phyloP scores from a whole-genome alignment of 495 filamentous ascomycete genomes.

The Saxophila tyrrhenica region DNA sequence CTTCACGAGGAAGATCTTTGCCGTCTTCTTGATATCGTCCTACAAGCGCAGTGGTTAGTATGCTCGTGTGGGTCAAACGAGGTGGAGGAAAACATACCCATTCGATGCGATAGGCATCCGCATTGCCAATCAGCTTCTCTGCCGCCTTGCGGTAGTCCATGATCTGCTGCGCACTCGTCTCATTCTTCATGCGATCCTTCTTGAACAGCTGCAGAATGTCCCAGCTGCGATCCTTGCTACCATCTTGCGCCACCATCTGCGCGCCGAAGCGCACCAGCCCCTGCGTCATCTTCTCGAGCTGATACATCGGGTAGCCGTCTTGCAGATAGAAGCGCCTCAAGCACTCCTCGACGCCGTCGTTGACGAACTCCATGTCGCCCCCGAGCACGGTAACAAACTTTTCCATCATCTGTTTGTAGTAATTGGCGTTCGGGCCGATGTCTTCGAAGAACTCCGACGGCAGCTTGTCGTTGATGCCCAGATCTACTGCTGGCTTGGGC shows the following conservation, averaged over 20 bases:
- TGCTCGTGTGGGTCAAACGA: not conserved
- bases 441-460: slow-evolving; percentile 77
- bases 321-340: slow-evolving; percentile 80
- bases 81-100: slow-evolving; percentile 50
- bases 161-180: slow-evolving; percentile 73
- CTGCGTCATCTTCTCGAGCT: slow-evolving; percentile 71
- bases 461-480: slow-evolving; percentile 62
- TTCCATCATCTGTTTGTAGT: slow-evolving; percentile 56
- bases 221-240: slow-evolving; percentile 72
- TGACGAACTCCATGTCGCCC: slow-evolving; percentile 62
- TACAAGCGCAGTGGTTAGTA: slow-evolving; percentile 8
- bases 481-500: slow-evolving; percentile 66
- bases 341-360: slow-evolving; percentile 62
- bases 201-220: slow-evolving; percentile 77
- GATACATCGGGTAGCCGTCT: slow-evolving; percentile 82
- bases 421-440: slow-evolving; percentile 46
- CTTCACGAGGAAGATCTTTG: slow-evolving; percentile 59
- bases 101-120: slow-evolving; percentile 75
- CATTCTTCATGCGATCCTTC: slow-evolving; percentile 56
- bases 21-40: slow-evolving; percentile 40
- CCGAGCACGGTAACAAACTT: slow-evolving; percentile 60
- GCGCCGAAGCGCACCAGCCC: slow-evolving; percentile 65
- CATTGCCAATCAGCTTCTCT: slow-evolving; percentile 64
- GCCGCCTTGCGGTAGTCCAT: slow-evolving; percentile 78
- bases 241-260: slow-evolving; percentile 60